phyloP scores from a whole-genome alignment of 768 basidiomycete genomes.

The Mycena crocata region DNA sequence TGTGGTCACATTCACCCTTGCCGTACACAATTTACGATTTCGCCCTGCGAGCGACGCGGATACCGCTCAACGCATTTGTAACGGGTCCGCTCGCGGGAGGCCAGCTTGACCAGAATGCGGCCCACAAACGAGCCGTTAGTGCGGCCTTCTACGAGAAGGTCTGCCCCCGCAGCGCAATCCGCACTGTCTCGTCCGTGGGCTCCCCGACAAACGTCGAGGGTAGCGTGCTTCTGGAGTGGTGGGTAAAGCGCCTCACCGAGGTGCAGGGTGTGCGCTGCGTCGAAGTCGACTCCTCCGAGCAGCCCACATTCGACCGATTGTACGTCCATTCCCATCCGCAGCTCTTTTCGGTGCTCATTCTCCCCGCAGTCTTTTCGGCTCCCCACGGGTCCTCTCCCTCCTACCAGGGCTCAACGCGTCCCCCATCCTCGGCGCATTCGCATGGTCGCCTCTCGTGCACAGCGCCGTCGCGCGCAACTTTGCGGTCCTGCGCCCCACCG shows the following conservation, averaged over 20 bases:
- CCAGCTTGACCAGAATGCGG: constrained; percentile 38
- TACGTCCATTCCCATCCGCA: constrained; percentile 42
- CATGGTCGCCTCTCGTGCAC: constrained; percentile 65
- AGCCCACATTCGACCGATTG: constrained; percentile 61
- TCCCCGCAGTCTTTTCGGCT: constrained; percentile 57
- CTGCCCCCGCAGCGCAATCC: constrained; percentile 54
- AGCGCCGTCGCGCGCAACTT: constrained; percentile 63
- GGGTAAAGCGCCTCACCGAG: constrained; percentile 53
- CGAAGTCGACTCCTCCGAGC: constrained; percentile 54
- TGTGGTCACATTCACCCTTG: constrained; percentile 66
- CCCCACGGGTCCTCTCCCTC: constrained; percentile 52
- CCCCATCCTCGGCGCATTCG: constrained; percentile 61
- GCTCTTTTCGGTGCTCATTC: neutral
- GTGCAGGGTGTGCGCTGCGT: constrained; percentile 54
- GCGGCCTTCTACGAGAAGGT: constrained; percentile 61
- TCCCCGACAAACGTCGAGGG: constrained; percentile 55
- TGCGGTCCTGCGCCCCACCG: constrained; percentile 50
- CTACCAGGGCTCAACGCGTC: constrained; percentile 57
- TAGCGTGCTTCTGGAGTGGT: constrained; percentile 59
- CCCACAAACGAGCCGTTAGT: constrained; percentile 53
- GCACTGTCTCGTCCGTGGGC: constrained; percentile 48
- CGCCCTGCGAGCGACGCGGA: constrained; percentile 59
- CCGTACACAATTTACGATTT: constrained; percentile 68
- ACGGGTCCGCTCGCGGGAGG: constrained; percentile 68
- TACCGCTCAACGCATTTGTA: constrained; percentile 71